Conservation (phyloP, 2,329 filamentous ascomycete species). For the Colletotrichum sp. region DNA sequence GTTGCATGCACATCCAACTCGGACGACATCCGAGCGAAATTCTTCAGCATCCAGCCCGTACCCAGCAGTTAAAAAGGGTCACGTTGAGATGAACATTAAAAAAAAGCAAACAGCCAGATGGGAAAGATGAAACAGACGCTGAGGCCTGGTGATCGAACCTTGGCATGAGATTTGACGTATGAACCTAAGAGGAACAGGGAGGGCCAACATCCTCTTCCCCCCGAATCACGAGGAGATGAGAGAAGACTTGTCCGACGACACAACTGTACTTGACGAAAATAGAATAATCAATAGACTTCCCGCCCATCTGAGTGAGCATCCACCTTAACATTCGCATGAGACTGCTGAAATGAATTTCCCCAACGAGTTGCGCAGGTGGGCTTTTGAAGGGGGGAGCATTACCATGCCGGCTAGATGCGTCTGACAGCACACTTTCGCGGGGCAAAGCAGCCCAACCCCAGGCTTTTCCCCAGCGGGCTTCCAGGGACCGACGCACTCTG, state of each 20-base stretch:
- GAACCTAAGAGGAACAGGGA: neutral
- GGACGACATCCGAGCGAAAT: slow-evolving; percentile 31
- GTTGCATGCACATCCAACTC: slow-evolving; percentile 27
- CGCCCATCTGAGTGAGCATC: neutral
- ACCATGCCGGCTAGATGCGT: neutral
- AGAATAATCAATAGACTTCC: neutral
- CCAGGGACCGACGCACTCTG: neutral
- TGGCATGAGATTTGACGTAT: neutral
- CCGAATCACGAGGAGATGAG: neutral
- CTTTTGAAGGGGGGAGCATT: neutral
- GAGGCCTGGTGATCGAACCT: neutral
- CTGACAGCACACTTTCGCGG: slow-evolving; percentile 2
- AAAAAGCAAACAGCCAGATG: neutral
- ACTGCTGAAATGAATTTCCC: neutral
- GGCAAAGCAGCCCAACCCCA: neutral
- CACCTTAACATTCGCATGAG: neutral
- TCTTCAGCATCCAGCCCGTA: slow-evolving; percentile 34
- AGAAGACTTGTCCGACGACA: neutral
- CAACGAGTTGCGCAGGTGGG: neutral
- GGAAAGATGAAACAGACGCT: slow-evolving; percentile 5
- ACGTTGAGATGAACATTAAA: slow-evolving; percentile 6
- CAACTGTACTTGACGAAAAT: neutral
- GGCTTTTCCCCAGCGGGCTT: slow-evolving; percentile 3
- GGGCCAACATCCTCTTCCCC: neutral
- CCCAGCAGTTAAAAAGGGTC: neutral